Conservation (phyloP, 2,329 filamentous ascomycete genomes). For the Septoria petroselini region DNA sequence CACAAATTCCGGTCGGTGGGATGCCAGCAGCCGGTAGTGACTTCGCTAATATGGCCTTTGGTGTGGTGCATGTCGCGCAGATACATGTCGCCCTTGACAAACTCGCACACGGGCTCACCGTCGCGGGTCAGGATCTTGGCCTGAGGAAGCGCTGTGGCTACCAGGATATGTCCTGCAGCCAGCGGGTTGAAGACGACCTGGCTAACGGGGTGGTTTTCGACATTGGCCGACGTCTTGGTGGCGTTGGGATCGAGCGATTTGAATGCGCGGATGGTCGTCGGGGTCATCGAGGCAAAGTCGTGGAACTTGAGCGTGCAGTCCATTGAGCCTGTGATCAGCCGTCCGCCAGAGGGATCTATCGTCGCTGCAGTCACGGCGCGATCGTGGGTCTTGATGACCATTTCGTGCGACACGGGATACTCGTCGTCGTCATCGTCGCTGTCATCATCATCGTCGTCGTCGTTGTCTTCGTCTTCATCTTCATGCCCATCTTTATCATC, state of each 20-base stretch:
- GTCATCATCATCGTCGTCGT: slow-evolving; percentile 58
- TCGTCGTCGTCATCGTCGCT: slow-evolving; percentile 75
- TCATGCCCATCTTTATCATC: slow-evolving; percentile 43
- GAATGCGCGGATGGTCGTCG: slow-evolving; percentile 90
- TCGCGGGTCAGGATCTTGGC: slow-evolving; percentile 86
- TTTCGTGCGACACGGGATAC: slow-evolving; percentile 87
- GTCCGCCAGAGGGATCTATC: slow-evolving; percentile 77
- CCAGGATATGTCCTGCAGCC: slow-evolving; percentile 76
- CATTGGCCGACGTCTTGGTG: slow-evolving; percentile 66
- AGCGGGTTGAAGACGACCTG: slow-evolving; percentile 82
- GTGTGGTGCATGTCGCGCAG: slow-evolving; percentile 95
- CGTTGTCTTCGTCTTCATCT: slow-evolving; percentile 45
- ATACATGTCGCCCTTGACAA: slow-evolving; percentile 98
- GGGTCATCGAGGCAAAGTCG: slow-evolving; percentile 93
- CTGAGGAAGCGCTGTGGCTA: slow-evolving; percentile 83
- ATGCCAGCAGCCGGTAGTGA: slow-evolving; percentile 87
- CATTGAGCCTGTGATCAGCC: slow-evolving; percentile 84
- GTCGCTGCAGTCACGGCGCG: slow-evolving; percentile 80
- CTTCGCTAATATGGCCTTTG: slow-evolving; percentile 90
- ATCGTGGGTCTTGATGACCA: slow-evolving; percentile 89
- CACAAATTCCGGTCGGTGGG: slow-evolving; percentile 80
- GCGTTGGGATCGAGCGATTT: slow-evolving; percentile 84
- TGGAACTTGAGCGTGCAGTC: slow-evolving; percentile 91
- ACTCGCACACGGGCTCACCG: slow-evolving; percentile 80
- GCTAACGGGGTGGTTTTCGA: slow-evolving; percentile 85